Evolutionary conservation across 805 yeast genomes (phyloP).

Genomic region (Pichia kluyveri): DNA sequence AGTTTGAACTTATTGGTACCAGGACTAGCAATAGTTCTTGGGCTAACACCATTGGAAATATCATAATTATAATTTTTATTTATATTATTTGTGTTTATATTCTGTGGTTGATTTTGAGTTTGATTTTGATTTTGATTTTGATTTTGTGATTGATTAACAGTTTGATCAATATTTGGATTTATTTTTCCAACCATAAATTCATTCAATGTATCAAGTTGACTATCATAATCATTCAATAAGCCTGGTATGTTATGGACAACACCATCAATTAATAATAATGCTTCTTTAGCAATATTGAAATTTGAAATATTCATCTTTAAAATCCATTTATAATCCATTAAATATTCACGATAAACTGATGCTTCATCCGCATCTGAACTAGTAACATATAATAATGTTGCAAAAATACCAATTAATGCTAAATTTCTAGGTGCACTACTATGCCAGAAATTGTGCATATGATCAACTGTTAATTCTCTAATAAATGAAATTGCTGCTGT

Average conservation of each 20-base stretch:
- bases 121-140: no score
- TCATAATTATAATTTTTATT: neutral
- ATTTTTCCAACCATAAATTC: neutral
- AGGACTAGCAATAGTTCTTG: neutral
- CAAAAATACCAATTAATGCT: conserved; percentile 80
- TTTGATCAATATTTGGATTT: neutral
- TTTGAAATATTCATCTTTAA: conserved; percentile 67
- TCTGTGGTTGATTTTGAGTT: neutral
- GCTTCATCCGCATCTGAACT: conserved; percentile 56
- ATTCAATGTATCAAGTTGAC: neutral
- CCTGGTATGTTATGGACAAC: conserved; percentile 73
- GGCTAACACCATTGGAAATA: conserved; percentile 3
- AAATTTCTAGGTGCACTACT: conserved; percentile 71
- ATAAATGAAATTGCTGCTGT: conserved; percentile 77
- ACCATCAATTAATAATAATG: conserved; percentile 62
- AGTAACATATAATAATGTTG: conserved; percentile 69
- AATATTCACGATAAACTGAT: conserved; percentile 51
- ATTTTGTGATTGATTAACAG: no score
- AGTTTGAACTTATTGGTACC: neutral
- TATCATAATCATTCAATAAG: conserved; percentile 27
- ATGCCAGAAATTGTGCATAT: conserved; percentile 86
- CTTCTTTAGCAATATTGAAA: conserved; percentile 70
- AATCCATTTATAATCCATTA: conserved; percentile 70
- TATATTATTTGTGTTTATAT: neutral
- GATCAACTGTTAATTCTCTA: conserved; percentile 67